Percentiles rank a stretch among this genome's conserved stretches.
Evolutionary conservation across 495 filamentous ascomycete species (phyloP).

Genomic region (Astrothelium macrocarpum): DNA sequence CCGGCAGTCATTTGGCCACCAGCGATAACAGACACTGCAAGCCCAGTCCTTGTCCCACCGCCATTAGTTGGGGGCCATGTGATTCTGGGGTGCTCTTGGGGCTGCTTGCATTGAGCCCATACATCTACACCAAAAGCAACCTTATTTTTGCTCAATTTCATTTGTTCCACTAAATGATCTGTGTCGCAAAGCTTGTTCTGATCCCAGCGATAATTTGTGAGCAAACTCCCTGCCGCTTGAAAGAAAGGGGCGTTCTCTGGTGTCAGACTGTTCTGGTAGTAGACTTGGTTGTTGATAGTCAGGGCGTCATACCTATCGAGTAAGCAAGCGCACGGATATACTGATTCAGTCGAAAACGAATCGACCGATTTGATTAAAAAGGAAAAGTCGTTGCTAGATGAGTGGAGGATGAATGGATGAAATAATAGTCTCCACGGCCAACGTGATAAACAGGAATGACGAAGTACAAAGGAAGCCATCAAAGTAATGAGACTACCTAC

Average conservation of each 20-base stretch:
- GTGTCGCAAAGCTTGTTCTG: conserved; percentile 14
- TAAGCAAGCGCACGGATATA: neutral
- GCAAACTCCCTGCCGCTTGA: conserved; percentile 24
- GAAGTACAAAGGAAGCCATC: neutral
- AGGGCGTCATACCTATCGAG: conserved; percentile 35
- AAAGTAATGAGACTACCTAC: conserved; percentile 11
- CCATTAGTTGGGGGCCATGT: conserved; percentile 24
- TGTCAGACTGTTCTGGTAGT: conserved; percentile 37
- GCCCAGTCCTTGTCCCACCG: conserved; percentile 27
- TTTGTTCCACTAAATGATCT: neutral
- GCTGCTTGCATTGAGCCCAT: conserved; percentile 19
- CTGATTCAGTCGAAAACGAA: neutral
- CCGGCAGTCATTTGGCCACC: conserved; percentile 27
- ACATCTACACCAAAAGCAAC: conserved; percentile 35
- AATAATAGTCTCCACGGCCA: too few relatives aligned
- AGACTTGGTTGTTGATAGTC: conserved; percentile 31
- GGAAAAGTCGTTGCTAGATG: too few relatives aligned
- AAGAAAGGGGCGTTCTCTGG: conserved; percentile 29
- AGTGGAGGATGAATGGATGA: too few relatives aligned
- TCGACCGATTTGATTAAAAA: neutral
- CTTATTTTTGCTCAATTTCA: conserved; percentile 13
- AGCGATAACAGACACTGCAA: conserved; percentile 25
- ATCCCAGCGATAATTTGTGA: conserved; percentile 39
- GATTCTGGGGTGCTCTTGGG: conserved; percentile 13
- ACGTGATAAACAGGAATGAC: too few relatives aligned